phyloP scores from a whole-genome alignment of 257 asterid genomes.

The Forsythia viridissima region DNA sequence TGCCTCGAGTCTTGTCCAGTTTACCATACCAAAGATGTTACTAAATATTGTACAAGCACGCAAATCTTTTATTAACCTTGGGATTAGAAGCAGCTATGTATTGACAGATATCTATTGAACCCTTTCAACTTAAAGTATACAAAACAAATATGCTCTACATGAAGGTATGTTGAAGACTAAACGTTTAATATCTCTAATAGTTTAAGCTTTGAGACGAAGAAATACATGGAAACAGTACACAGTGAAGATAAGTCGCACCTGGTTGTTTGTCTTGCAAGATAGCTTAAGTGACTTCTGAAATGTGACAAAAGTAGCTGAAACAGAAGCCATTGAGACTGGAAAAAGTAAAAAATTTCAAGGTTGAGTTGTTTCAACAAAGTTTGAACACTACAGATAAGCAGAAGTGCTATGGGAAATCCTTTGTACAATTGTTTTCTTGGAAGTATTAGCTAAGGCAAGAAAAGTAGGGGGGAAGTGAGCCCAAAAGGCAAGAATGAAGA shows the following conservation, averaged over 20 bases:
- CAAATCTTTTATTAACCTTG: no score
- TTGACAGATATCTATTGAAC: background rate
- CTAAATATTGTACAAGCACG: no score
- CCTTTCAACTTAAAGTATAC: no score
- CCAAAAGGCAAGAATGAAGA: background rate
- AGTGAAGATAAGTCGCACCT: constrained; percentile 27
- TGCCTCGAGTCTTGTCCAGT: no score
- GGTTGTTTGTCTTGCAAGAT: constrained; percentile 27
- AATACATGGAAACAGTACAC: background rate
- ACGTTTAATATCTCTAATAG: background rate
- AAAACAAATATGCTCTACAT: background rate
- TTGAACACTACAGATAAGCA: constrained; percentile 8
- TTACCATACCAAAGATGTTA: no score
- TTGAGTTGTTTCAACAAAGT: background rate
- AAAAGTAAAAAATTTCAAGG: background rate
- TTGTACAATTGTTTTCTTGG: constrained; percentile 26
- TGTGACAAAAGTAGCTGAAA: constrained; percentile 52
- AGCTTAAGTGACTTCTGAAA: constrained; percentile 33
- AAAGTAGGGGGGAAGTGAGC: background rate
- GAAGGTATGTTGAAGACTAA: background rate
- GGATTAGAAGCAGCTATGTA: no score
- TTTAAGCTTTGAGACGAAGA: background rate
- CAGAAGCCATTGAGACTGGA: constrained; percentile 47
- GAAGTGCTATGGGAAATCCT: background rate
- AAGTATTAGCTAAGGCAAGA: constrained; percentile 20